phyloP scores from a whole-genome alignment of 768 basidiomycete genomes.

The Russula sp. region DNA sequence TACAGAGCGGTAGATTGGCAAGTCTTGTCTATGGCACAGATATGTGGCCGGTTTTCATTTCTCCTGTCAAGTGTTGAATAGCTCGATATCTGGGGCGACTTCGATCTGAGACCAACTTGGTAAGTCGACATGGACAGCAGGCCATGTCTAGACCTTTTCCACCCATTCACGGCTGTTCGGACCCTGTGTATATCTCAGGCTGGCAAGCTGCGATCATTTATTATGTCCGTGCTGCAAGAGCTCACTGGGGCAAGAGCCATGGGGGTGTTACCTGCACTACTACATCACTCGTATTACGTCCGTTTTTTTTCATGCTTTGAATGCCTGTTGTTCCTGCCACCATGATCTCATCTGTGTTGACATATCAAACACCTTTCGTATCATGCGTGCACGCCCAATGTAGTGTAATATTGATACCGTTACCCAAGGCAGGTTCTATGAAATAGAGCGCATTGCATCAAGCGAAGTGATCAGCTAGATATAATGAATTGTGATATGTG shows the following conservation, averaged over 20 bases:
- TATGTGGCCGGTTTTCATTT: not conserved
- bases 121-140: not conserved
- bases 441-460: too few relatives aligned
- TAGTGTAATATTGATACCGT: too few relatives aligned
- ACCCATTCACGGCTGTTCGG: not conserved
- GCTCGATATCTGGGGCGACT: not conserved
- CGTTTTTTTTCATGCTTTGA: too few relatives aligned
- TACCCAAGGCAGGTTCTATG: too few relatives aligned
- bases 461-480: too few relatives aligned
- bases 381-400: too few relatives aligned
- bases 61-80: not conserved
- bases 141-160: not conserved
- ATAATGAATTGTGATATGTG: too few relatives aligned
- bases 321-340: too few relatives aligned
- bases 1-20: not conserved
- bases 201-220: not conserved
- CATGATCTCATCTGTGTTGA: too few relatives aligned
- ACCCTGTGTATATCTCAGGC: not conserved
- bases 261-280: not conserved
- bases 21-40: not conserved
- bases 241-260: not conserved
- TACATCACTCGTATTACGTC: too few relatives aligned
- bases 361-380: too few relatives aligned
- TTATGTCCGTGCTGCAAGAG: not conserved
- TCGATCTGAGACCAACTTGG: too few relatives aligned